Conservation (phyloP, 1,139 yeast genomes). For the Taiozyma sp. region DNA sequence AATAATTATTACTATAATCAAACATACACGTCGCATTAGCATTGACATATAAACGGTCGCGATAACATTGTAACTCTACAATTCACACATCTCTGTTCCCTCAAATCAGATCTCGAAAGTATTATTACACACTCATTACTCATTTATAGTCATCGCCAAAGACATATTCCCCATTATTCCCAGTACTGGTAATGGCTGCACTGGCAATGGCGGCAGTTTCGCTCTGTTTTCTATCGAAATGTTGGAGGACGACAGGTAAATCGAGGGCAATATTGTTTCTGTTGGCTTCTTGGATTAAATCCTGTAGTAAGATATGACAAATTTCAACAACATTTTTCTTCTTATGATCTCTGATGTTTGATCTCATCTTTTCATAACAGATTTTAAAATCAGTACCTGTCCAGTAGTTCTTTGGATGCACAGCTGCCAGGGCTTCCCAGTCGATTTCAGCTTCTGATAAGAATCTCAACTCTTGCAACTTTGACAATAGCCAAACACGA, state of each 20-base stretch:
- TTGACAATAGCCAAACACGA: conserved; percentile 52
- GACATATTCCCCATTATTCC: not conserved
- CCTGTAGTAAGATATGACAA: conserved; percentile 25
- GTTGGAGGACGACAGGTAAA: conserved; percentile 19
- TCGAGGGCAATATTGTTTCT: conserved; percentile 15
- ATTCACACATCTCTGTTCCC: too few relatives aligned
- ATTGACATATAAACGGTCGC: not conserved
- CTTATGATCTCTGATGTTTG: conserved; percentile 35
- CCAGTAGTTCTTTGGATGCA: conserved; percentile 40
- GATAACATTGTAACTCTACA: not conserved
- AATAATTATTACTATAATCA: not conserved
- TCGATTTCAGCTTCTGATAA: conserved; percentile 48
- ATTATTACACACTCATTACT: not conserved
- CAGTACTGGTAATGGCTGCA: conserved; percentile 15
- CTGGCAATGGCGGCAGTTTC: conserved; percentile 10
- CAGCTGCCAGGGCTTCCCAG: conserved; percentile 55
- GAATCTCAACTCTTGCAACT: conserved; percentile 44
- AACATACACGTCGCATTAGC: not conserved
- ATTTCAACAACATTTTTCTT: conserved; percentile 36
- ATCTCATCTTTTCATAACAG: conserved; percentile 42
- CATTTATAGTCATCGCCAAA: not conserved
- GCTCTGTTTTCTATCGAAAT: conserved; percentile 5
- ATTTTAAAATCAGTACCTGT: conserved; percentile 41
- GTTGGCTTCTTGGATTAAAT: conserved; percentile 17
- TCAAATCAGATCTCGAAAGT: not conserved